These are phyloP conservation scores for Rhodosporidiobolus odoratus DNA, from an alignment of 768 basidiomycete species.

Conservation along the genomic window DNA sequence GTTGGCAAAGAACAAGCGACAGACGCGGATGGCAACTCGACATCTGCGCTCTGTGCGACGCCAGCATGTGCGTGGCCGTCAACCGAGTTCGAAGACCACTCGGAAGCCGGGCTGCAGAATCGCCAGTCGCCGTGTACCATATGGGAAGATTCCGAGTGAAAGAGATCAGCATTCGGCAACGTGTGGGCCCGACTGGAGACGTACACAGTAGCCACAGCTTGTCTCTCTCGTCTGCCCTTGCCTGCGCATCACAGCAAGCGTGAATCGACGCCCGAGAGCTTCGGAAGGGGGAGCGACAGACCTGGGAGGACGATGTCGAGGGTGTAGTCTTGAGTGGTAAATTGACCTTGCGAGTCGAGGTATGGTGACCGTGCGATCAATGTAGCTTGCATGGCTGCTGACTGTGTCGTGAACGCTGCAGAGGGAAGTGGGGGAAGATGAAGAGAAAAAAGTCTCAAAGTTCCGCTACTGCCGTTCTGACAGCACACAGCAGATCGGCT, in stretches of 20 bases:
- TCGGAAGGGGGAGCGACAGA: neutral
- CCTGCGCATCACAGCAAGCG: neutral
- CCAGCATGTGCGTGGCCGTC: constrained; percentile 1
- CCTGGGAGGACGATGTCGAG: constrained; percentile 26
- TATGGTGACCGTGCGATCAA: constrained; percentile 10
- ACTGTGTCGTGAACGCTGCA: neutral
- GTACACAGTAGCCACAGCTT: constrained; percentile 3
- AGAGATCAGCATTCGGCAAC: too few species aligned
- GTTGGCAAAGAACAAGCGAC: neutral
- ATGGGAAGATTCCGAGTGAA: neutral
- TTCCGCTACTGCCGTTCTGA: too few species aligned
- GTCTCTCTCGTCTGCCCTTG: neutral
- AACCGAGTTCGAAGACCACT: constrained; percentile 5
- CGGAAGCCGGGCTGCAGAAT: constrained; percentile 6
- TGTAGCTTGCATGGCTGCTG: constrained; percentile 25
- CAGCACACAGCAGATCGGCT: too few species aligned
- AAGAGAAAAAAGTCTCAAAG: neutral
- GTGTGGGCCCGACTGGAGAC: too few species aligned
- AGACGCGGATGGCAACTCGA: too few species aligned
- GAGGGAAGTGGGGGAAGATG: neutral
- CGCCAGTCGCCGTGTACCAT: too few species aligned
- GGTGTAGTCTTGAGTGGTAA: constrained; percentile 18
- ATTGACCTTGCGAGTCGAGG: neutral
- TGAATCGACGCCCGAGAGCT: neutral
- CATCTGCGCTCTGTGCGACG: too few species aligned